Evolutionary conservation across 2,329 filamentous ascomycete genomes (phyloP).

Genomic region (Alternaria sp.): DNA sequence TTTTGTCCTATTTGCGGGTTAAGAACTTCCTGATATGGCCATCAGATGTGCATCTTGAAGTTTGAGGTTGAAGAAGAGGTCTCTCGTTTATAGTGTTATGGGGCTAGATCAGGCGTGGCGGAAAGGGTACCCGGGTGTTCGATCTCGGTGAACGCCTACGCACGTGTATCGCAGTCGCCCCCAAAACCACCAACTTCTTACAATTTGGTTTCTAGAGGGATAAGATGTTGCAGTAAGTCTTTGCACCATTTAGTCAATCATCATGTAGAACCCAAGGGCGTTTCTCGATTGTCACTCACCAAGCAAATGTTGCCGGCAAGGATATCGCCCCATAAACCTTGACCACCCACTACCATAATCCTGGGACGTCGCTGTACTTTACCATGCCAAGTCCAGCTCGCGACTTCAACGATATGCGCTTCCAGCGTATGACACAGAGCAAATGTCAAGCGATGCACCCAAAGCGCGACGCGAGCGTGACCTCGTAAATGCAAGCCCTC

Average conservation of each 20-base stretch:
- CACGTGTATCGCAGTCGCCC: not conserved
- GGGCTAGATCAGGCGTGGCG: not conserved
- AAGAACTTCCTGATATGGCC: not conserved
- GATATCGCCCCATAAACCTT: not conserved
- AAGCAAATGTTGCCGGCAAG: not conserved
- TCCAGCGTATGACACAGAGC: not conserved
- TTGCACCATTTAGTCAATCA: not conserved
- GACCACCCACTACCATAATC: not conserved
- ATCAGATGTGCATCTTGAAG: not conserved
- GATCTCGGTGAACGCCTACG: not conserved
- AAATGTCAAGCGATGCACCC: not conserved
- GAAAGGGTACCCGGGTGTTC: not conserved
- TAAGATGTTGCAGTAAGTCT: not conserved
- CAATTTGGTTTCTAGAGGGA: not conserved
- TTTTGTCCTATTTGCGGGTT: not conserved
- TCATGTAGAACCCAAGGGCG: not conserved
- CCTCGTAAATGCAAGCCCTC: slow-evolving; percentile 1
- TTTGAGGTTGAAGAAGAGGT: not conserved
- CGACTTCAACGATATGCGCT: not conserved
- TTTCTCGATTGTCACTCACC: not conserved
- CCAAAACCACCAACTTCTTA: too few species aligned
- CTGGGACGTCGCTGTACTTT: not conserved
- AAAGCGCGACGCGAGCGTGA: not conserved
- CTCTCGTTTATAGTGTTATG: not conserved
- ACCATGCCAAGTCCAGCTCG: not conserved